These are phyloP conservation scores for Trichosanthes cucumerina DNA, from an alignment of 306 rosid genomes.

Conservation along the genomic window DNA sequence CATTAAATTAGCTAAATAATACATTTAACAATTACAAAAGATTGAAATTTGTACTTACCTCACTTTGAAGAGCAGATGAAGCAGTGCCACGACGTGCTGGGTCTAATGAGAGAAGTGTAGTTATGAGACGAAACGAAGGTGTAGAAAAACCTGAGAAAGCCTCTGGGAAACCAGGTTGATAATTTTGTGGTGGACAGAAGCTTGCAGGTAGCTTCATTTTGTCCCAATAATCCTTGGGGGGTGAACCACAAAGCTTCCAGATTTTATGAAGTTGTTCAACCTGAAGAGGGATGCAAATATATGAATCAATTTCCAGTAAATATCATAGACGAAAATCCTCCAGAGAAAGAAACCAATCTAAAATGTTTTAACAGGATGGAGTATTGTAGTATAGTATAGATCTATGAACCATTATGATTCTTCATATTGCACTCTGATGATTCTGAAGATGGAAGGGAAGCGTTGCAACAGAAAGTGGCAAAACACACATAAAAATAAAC, in stretches of 20 bases:
- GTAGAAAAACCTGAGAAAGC: slow-evolving; percentile 25
- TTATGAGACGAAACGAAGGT: slow-evolving; percentile 30
- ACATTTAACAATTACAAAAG: not conserved
- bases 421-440: not conserved
- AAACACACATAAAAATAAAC: not conserved
- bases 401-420: not conserved
- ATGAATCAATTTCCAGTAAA: not conserved
- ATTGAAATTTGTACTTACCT: slow-evolving; percentile 19
- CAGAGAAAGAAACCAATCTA: not conserved
- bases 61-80: slow-evolving; percentile 27
- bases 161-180: slow-evolving; percentile 30
- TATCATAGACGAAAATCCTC: not conserved
- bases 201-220: slow-evolving; percentile 45
- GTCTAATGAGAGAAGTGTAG: slow-evolving; percentile 32
- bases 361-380: not conserved
- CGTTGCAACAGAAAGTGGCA: not conserved
- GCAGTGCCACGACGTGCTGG: slow-evolving; percentile 38
- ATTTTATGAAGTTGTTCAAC: slow-evolving; percentile 78
- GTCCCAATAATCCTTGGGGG: slow-evolving; percentile 52
- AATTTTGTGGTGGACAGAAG: slow-evolving; percentile 32
- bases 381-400: not conserved
- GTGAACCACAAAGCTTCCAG: slow-evolving; percentile 77
- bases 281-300: slow-evolving; percentile 22
- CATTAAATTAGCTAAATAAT: not conserved
- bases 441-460: not conserved